Evolutionary conservation across 225 moss, liverwort and hornwort species (phyloP).

Genomic region (Neckera pumila): DNA sequence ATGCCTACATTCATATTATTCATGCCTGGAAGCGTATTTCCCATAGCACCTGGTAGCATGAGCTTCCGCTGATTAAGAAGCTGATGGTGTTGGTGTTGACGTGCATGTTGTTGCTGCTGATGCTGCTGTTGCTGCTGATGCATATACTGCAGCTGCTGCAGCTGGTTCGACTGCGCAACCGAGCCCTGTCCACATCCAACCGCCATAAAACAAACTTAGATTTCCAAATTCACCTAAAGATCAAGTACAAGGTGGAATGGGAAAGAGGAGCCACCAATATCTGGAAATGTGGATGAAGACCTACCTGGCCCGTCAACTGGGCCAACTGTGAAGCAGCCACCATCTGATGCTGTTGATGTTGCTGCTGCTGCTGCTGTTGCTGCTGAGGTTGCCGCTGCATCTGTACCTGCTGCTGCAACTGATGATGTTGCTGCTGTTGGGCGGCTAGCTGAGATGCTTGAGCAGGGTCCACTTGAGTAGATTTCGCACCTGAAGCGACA

Average conservation of each 20-base stretch:
- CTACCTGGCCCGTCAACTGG: conserved; percentile 72
- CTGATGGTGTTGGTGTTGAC: conserved; percentile 55
- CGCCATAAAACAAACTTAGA: background rate
- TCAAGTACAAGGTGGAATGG: background rate
- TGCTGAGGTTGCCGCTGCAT: conserved; percentile 61
- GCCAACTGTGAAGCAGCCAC: conserved; percentile 57
- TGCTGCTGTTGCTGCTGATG: conserved; percentile 53
- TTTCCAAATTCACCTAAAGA: background rate
- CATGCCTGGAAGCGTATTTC: conserved; percentile 58
- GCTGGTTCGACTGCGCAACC: conserved; percentile 34
- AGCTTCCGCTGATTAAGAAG: conserved; percentile 67
- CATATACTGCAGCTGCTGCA: conserved; percentile 50
- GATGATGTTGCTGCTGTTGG: conserved; percentile 60
- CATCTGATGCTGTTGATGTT: conserved; percentile 46
- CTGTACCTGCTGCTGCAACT: conserved; percentile 44
- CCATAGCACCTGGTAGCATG: conserved; percentile 64
- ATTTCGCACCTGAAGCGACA: conserved; percentile 37
- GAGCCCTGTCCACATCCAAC: conserved; percentile 19
- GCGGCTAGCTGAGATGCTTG: conserved; percentile 66
- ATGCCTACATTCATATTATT: conserved; percentile 44
- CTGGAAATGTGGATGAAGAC: background rate
- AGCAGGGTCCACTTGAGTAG: conserved; percentile 57
- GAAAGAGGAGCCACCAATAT: background rate
- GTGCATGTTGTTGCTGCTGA: conserved; percentile 51
- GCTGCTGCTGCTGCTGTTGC: conserved; percentile 36